phyloP scores from a whole-genome alignment of 1,139 yeast species.

The Kodamaea alishanica region DNA sequence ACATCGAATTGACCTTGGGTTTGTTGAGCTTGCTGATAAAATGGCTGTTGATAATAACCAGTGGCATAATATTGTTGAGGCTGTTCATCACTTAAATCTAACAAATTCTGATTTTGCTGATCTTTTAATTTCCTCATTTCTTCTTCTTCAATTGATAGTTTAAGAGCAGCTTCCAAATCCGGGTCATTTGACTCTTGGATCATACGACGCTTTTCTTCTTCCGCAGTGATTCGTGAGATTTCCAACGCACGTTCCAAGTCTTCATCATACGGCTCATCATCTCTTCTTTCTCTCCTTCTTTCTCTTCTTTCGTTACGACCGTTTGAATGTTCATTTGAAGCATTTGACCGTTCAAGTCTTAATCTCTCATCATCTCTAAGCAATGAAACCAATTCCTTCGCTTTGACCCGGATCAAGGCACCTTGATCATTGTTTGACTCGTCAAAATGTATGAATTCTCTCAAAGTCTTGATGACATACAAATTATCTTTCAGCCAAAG shows the following conservation, averaged over 20 bases:
- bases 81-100: conserved; percentile 50
- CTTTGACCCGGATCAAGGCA: conserved; percentile 82
- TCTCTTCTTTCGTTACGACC: conserved; percentile 17
- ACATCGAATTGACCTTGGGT: conserved; percentile 51
- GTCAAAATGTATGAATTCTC: conserved; percentile 86
- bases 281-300: conserved; percentile 23
- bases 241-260: conserved; percentile 82
- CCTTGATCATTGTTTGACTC: conserved; percentile 86
- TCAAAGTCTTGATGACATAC: conserved; percentile 82
- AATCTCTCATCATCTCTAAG: conserved; percentile 83
- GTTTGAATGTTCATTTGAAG: conserved; percentile 9
- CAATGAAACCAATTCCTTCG: conserved; percentile 80
- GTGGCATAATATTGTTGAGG: conserved; percentile 29
- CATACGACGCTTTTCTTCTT: conserved; percentile 52
- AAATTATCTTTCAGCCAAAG: conserved; percentile 91
- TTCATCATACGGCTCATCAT: conserved; percentile 61
- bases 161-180: conserved; percentile 76
- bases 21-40: conserved; percentile 11
- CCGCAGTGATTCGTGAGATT: conserved; percentile 78
- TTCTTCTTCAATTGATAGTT: conserved; percentile 84
- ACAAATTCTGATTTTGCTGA: conserved; percentile 47
- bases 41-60: conserved; percentile 29
- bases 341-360: conserved; percentile 63
- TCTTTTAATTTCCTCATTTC: conserved; percentile 59
- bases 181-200: conserved; percentile 54